These are phyloP conservation scores for Colletotrichum sp. DNA, from an alignment of 2,329 filamentous ascomycete species.

Conservation along the genomic window DNA sequence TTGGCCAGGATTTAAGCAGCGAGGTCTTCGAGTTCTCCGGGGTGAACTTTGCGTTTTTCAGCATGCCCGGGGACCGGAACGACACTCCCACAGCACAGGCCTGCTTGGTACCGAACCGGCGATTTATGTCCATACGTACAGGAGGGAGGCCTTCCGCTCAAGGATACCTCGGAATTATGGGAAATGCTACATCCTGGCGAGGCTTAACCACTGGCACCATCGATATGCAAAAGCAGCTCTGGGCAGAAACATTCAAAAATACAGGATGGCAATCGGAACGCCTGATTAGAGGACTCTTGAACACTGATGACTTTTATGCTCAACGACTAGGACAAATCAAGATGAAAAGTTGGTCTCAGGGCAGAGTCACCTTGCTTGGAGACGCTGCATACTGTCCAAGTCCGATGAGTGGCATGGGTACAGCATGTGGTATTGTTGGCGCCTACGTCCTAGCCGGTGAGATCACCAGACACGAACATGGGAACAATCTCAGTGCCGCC, in stretches of 20 bases:
- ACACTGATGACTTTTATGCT: constrained; percentile 50
- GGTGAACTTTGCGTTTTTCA: constrained; percentile 31
- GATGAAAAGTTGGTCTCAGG: constrained; percentile 44
- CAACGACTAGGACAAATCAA: constrained; percentile 49
- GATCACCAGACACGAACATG: constrained; percentile 33
- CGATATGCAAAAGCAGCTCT: constrained; percentile 29
- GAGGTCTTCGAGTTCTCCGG: constrained; percentile 22
- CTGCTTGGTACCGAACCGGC: constrained; percentile 32
- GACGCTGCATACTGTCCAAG: constrained; percentile 59
- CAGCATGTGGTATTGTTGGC: constrained; percentile 49
- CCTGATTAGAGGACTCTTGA: constrained; percentile 46
- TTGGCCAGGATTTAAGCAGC: constrained; percentile 27
- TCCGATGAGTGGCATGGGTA: constrained; percentile 55
- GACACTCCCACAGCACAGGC: constrained; percentile 40
- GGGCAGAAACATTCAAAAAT: constrained; percentile 31
- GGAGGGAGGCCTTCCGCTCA: constrained; percentile 39
- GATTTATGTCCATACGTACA: constrained; percentile 45
- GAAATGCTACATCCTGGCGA: background rate
- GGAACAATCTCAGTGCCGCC: constrained; percentile 31
- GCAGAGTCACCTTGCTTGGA: constrained; percentile 55
- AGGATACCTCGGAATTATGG: constrained; percentile 39
- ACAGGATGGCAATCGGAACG: constrained; percentile 48
- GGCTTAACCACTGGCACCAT: constrained; percentile 19
- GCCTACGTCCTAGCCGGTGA: constrained; percentile 64
- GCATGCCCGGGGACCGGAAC: constrained; percentile 26